A percentile compares a stretch with the other conserved stretches of the same genome.
phyloP scores from a whole-genome alignment of 805 yeast species.

The Yarrowia divulgata region DNA sequence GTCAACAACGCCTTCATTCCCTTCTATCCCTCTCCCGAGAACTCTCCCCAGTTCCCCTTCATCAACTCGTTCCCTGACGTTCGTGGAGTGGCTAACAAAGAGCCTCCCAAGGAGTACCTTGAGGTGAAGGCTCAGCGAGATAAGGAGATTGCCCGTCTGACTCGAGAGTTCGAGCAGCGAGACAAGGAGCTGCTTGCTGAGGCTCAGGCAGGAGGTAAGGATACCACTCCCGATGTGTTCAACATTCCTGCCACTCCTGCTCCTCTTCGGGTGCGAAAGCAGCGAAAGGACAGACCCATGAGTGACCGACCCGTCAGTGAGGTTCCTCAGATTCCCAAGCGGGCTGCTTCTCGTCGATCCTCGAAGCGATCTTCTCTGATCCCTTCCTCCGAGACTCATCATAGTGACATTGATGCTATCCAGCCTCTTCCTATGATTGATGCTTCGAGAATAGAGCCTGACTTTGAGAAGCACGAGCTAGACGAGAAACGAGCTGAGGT shows the following conservation, averaged over 20 bases:
- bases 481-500: conserved; percentile 4
- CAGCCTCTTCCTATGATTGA: conserved; percentile 12
- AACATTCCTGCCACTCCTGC: conserved; percentile 10
- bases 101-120: conserved; percentile 30
- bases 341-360: conserved; percentile 16
- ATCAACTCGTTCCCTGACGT: conserved; percentile 30
- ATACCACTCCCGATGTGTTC: neutral
- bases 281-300: neutral
- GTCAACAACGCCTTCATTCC: conserved; percentile 31
- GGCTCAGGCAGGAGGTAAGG: neutral
- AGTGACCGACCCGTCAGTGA: conserved; percentile 1
- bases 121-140: conserved; percentile 22
- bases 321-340: conserved; percentile 17
- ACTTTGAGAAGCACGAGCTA: too few species aligned
- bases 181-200: conserved; percentile 1
- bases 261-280: conserved; percentile 23
- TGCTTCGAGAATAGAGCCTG: neutral
- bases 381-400: neutral
- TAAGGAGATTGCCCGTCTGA: conserved; percentile 33
- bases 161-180: conserved; percentile 22
- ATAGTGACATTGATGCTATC: neutral
- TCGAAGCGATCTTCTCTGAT: conserved; percentile 9
- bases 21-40: conserved; percentile 20
- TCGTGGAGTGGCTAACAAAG: conserved; percentile 3
- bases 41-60: conserved; percentile 25